Base-by-base conservation (phyloP, 345 rosid species). In the Boechera divaricarpa region DNA sequence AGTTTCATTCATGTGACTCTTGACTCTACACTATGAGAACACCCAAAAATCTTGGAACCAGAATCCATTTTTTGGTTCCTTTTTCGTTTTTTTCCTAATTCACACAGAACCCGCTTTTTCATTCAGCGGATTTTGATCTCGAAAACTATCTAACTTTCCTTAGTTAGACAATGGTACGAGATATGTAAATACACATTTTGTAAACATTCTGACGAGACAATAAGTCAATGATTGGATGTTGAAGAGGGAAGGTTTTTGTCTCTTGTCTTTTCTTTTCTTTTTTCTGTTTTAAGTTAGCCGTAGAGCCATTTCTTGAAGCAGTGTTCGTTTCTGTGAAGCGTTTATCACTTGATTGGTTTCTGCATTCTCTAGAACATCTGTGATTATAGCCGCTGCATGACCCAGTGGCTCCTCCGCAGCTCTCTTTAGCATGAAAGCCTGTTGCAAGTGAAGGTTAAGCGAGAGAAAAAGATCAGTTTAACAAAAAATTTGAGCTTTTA, bases 361-460 rank as follows among this genome's bases (percentile, higher is more conserved):
- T 15, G 99, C 99, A 81, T 86, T 89, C 83, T 92, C 99, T 59
- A 95, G 84, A 71, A 92, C 93, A 62, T 95, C 94, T 3, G 94
- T 86, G 76, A 95, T 88, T 78, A 95, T 88, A 28, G 98, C 93
- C 10, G 97, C 91, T 69, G 99, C 99, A 80, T 91, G 98, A 66
- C 98, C 99, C 15, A 92, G 90, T 67, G 96, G 98, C 80, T 92
- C 99, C 85, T 92, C 99, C 1, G 83, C 87, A 0, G 92, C 90
- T 79, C 89, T 85, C 86, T 79, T 95, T 79, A 95, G 83, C 97
- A 95, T 88, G 82, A 95, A 95, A 52, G 99, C 99, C 99, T 95
- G 87, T 52, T 48, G 6, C 77, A 45, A 55, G 29, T 60, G 26
- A 67, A 44, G 16, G 28, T 5, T 21, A 7, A 29, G 11, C 39